Base-by-base conservation (phyloP, 2,329 filamentous ascomycete species). In the Paradendryphiella salina region DNA sequence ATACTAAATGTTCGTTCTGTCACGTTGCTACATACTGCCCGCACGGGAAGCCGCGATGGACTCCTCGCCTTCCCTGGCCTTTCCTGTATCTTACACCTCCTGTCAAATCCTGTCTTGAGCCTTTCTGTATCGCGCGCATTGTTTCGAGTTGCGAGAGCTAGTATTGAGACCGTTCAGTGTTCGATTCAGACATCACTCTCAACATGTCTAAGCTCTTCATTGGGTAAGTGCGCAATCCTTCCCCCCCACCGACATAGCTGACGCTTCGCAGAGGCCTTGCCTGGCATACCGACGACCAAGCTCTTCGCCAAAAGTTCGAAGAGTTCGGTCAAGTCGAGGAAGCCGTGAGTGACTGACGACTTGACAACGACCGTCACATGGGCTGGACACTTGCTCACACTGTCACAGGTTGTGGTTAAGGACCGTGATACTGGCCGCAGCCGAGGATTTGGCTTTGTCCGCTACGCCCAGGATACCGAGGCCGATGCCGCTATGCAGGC, bases 391-490 rank as follows among this genome's bases (percentile, higher is more conserved):
- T 36, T 37, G 50, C 64, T 69, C 44, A 69, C 60, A 41, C 46
- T 32, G 5, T 37, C 31, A 40, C 69, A 97, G 93, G 89, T 96
- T 57, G 93, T 99, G 63, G 92, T 97, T 68, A 97, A 96, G 80
- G 93, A 99, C 76, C 90, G 92, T 69, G 93, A 97, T 73, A 96
- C 93, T 69, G 89, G 90, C 67, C 90, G 93, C 75, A 96, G 92
- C 81, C 90, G 94, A 75, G 94, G 94, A 54, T 99, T 97, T 74
- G 94, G 94, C 39, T 97, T 97, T 75, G 93, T 99, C 59, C 89
- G 92, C 65, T 99, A 93, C 77, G 78, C 84, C 43, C 84, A 85
- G 60, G 89, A 92, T 60, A 76, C 80, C 37, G 88, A 92, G 74
- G 89, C 90, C 56, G 85, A 91, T 68, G 81, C 82, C 61, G 90